Evolutionary conservation across 805 yeast species (phyloP), one percentile per base, ranked within the genome.

Genomic region (Wickerhamiella lipophila): DNA sequence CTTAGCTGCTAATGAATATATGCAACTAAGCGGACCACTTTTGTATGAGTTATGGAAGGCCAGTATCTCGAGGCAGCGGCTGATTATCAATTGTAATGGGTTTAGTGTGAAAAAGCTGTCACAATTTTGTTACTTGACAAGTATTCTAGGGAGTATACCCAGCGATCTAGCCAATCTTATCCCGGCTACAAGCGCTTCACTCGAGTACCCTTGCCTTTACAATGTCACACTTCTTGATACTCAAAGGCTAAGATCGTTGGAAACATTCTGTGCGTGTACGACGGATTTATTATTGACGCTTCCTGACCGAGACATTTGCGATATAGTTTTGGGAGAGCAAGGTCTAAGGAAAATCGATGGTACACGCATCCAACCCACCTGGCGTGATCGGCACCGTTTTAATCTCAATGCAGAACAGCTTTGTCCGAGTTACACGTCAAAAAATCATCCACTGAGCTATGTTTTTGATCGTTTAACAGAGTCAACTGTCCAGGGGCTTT

Each of bases 81-180:
- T 83, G 3, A 52, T 83, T 2, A 52, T 81, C 27, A 53, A 16
- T 32, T 45, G 3, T 46, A 50, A 5, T 50, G 50, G 23, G 27
- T 38, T 15, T 15, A 26, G 49, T 26, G 38, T 55, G 21, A 29
- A 59, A 8, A 49, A 55, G 25, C 48, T 59, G 52, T 44, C 58
- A 43, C 69, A 77, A 13, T 76, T 74, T 60, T 69, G 76, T 3
- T 81, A 79, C 58, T 65, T 81, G 22, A 58, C 82, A 0, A 70
- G 83, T 2, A 65, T 81, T 12, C 58, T 83, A n/a, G 73, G 84
- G 1, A 65, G 79, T 2, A 68, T 82, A 3, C 89, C 92, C 0
- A 68, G 71, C 47, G 81, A 78, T 40, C 62, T 77, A 13, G 58
- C 64, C 4, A 60, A 64, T 30, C 56, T 60, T 26, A 55, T 69